Evolutionary conservation across 2,329 filamentous ascomycete species (phyloP), one percentile per base, ranked within the genome.

Genomic region (Didymellaceae sp.): DNA sequence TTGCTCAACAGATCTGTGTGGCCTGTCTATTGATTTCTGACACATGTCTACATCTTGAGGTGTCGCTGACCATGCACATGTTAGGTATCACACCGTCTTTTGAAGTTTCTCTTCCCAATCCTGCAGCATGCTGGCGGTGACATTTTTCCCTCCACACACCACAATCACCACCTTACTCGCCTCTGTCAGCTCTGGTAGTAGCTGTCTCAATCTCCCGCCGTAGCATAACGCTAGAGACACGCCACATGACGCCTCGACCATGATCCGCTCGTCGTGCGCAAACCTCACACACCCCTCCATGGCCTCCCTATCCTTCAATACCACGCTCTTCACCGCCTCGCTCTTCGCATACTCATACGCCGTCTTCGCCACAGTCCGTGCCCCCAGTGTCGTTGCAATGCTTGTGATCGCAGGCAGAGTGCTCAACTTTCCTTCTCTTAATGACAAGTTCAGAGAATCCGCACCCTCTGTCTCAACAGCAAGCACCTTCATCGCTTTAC

Each of bases 201-300:
- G 71, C 61, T 78, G 75, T 64, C 83, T 80, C 65, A 94, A 66
- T 32, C 81, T 73, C 0, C 81, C 84, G 22, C 81, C 81, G 63
- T 90, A 90, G 45, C 79, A 84, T 6, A 82, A 69, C 1, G 87
- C 89, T 13, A 95, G 71, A 35, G 85, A 86, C 2, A 92, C 90
- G 1, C 91, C 91, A 70, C 92, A 96, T 0, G 90, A 85, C 31
- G 86, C 78, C 76, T 97, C 92, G 2, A 96, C 89, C 39, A 96
- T 76, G 38, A 91, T 75, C 25, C 87, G 77, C 59, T 91, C 89
- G 54, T 95, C 90, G 55, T 96, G 87, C 9, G 89, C 86, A 61
- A 96, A 86, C 21, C 83, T 78, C 56, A 87, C 84, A 45, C 87
- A 88, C 5, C 86, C 90, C 69, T 86, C 82, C 20, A 88, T 90